phyloP scores from a whole-genome alignment of 2,329 filamentous ascomycete genomes.

The Xylaria sp. region DNA sequence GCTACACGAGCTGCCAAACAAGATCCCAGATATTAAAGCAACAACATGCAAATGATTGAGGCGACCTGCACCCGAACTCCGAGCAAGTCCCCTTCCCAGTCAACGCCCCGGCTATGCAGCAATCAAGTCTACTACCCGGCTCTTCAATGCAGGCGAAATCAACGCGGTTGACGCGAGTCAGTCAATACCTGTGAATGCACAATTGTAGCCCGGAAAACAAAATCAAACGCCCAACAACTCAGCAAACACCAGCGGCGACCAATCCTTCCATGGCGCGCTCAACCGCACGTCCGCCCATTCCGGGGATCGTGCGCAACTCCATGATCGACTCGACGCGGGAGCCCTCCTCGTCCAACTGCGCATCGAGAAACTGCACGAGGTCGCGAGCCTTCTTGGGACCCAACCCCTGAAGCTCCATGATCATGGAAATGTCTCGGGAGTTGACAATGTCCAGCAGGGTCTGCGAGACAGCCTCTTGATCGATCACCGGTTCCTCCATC shows the following conservation, averaged over 20 bases:
- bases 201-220: constrained; percentile 9
- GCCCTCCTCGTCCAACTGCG: constrained; percentile 38
- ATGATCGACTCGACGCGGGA: constrained; percentile 43
- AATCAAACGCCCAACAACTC: neutral
- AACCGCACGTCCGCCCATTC: constrained; percentile 52
- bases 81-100: neutral
- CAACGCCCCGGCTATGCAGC: constrained; percentile 27
- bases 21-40: neutral
- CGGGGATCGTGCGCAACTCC: constrained; percentile 50
- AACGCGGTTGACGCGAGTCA: constrained; percentile 7
- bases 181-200: constrained; percentile 16
- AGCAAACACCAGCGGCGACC: constrained; percentile 20
- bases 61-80: neutral
- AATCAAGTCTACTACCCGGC: constrained; percentile 9
- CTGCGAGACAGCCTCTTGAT: constrained; percentile 39
- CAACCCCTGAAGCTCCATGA: constrained; percentile 63
- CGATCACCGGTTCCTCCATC: constrained; percentile 17
- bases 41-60: constrained; percentile 3
- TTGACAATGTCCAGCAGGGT: constrained; percentile 67
- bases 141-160: constrained; percentile 5
- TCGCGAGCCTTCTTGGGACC: constrained; percentile 66
- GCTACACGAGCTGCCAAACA: neutral
- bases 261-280: constrained; percentile 53
- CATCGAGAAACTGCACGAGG: constrained; percentile 51
- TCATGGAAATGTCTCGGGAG: constrained; percentile 60